Evolutionary conservation across 805 yeast genomes (phyloP), one percentile per base, ranked within the genome.

Genomic region (Wickerhamomyces strasburgensis): DNA sequence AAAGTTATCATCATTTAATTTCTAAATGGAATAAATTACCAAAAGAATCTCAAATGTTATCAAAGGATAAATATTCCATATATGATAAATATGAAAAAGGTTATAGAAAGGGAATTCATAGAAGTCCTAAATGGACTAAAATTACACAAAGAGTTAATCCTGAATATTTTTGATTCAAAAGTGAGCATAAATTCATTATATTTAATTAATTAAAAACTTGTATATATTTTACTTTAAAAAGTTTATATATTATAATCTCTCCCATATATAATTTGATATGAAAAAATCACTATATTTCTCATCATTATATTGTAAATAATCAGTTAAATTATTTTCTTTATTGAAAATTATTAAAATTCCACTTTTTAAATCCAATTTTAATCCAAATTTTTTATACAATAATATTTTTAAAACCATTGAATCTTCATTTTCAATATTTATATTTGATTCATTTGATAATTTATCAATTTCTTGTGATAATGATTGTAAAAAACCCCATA

Each of bases 41-140:
- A 27, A 82, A 77, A 52, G 96, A 88, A 54, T 48, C 60, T 24
- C 87, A 88, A 43, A 89, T 90, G 97, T 54, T 62, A 1, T 70
- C 95, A 6, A 68, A 62, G 46, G 95, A 93, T 64, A 90, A 90
- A 62, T 93, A 93, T 64, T 80, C 95, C 31, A 81, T 87, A 2
- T 90, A 84, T 65, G 79, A 77, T 62, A 82, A 75, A 60, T 78
- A 78, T 51, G 73, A 80, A 11, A 77, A 72, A 52, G 80, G 80
- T 15, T 93, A 90, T 64, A 78, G 98, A 67, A 90, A 88, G 65
- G 80, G 89, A 46, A 78, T 85, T 18, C 98, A 90, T 56, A 65
- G 78, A 60, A 84, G 82, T 29, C 96, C 96, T 15, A 85, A 88
- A 57, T 88, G 96, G 95, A 88, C 97, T 37, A 87, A 81, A 65